Percentiles rank a stretch among this genome's conserved stretches.
Conservation (phyloP, 352 stramenopile species). For the Poterioochromonas sp. region DNA sequence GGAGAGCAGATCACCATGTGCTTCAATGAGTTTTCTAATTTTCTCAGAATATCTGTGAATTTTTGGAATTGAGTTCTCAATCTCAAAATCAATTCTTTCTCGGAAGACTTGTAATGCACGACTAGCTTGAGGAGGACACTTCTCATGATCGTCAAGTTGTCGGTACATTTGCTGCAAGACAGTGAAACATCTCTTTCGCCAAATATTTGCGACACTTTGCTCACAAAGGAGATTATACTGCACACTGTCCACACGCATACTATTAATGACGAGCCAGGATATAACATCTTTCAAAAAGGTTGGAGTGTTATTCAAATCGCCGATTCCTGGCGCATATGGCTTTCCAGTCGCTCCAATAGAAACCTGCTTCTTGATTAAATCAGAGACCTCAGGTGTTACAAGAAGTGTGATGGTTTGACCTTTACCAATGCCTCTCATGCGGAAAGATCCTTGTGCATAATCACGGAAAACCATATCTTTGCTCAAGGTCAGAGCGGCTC, state of each 20-base stretch:
- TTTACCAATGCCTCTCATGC: slow-evolving; percentile 79
- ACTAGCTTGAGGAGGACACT: slow-evolving; percentile 53
- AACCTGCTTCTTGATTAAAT: slow-evolving; percentile 45
- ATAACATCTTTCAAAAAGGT: slow-evolving; percentile 78
- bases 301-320: neutral
- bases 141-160: slow-evolving; percentile 50
- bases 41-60: slow-evolving; percentile 61
- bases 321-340: neutral
- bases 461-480: slow-evolving; percentile 91
- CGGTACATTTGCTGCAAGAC: slow-evolving; percentile 65
- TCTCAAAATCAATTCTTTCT: slow-evolving; percentile 73
- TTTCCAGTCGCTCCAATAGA: slow-evolving; percentile 2
- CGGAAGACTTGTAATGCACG: slow-evolving; percentile 69
- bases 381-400: slow-evolving; percentile 77
- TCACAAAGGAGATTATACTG: slow-evolving; percentile 97
- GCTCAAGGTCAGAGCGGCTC: slow-evolving; percentile 65
- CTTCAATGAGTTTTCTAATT: slow-evolving; percentile 57
- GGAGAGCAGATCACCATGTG: slow-evolving; percentile 58
- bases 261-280: slow-evolving; percentile 97
- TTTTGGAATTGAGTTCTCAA: slow-evolving; percentile 68
- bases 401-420: slow-evolving; percentile 79
- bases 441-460: slow-evolving; percentile 74
- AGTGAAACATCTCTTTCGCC: slow-evolving; percentile 83
- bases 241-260: slow-evolving; percentile 98
- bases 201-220: slow-evolving; percentile 87